Percentiles rank a stretch among this genome's conserved stretches.
These are phyloP conservation scores for Kodamaea arcana DNA, from an alignment of 1,139 yeast genomes.

Conservation along the genomic window DNA sequence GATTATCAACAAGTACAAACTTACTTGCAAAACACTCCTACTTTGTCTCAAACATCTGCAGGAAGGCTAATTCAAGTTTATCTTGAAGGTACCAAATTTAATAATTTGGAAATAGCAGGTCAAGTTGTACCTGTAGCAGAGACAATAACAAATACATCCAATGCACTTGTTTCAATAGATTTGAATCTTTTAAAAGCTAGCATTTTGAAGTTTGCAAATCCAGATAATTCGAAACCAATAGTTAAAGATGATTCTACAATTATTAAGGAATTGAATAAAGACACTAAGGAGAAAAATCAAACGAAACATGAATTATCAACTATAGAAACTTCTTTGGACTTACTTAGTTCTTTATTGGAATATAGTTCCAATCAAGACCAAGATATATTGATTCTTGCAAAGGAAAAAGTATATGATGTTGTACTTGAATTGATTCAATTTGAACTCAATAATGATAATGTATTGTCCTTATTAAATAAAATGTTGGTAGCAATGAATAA, in stretches of 20 bases:
- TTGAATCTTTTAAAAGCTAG: constrained; percentile 34
- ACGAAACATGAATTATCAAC: constrained; percentile 58
- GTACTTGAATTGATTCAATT: constrained; percentile 37
- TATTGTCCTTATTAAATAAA: constrained; percentile 44
- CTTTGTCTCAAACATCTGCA: constrained; percentile 22
- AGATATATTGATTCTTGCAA: constrained; percentile 11
- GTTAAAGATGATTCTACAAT: constrained; percentile 20
- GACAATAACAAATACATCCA: constrained; percentile 18
- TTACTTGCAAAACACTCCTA: constrained; percentile 14
- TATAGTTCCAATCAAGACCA: constrained; percentile 31
- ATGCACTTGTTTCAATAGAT: constrained; percentile 37
- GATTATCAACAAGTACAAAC: constrained; percentile 17
- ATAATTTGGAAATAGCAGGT: constrained; percentile 43
- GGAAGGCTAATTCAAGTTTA: constrained; percentile 45
- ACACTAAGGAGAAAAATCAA: constrained; percentile 19
- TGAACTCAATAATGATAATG: constrained; percentile 20
- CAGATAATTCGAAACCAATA: constrained; percentile 39
- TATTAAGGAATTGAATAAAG: constrained; percentile 20
- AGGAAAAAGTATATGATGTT: constrained; percentile 33
- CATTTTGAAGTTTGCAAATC: constrained; percentile 20
- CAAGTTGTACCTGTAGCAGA: constrained; percentile 5
- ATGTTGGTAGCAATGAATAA: constrained; percentile 69
- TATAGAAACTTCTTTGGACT: constrained; percentile 67
- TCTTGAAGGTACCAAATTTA: constrained; percentile 58
- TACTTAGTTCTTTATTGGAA: constrained; percentile 74